phyloP scores from a whole-genome alignment of 306 rosid genomes.

The Arachis stenosperma region DNA sequence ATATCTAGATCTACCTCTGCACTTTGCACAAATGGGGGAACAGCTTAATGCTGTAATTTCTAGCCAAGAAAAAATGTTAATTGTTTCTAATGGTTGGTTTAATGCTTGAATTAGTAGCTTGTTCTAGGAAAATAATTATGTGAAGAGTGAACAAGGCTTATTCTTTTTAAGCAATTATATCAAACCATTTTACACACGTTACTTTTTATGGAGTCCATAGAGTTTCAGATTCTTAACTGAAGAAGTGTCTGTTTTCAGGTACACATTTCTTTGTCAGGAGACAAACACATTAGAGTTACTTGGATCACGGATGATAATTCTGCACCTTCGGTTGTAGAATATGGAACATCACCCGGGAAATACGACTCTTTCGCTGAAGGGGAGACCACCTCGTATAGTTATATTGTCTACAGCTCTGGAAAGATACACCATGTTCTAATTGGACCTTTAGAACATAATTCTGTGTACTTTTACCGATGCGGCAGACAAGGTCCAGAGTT shows the following conservation, averaged over 20 bases:
- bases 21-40: too few relatives aligned
- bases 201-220: conserved; percentile 7
- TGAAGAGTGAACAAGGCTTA: neutral
- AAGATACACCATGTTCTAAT: conserved; percentile 87
- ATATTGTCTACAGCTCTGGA: conserved; percentile 77
- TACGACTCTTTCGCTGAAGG: conserved; percentile 66
- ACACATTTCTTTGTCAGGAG: conserved; percentile 90
- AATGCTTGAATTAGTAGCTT: neutral
- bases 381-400: conserved; percentile 74
- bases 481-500: conserved; percentile 82
- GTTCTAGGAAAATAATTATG: conserved; percentile 17
- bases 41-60: too few relatives aligned
- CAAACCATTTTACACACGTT: conserved; percentile 17
- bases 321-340: conserved; percentile 77
- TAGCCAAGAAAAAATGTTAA: too few relatives aligned
- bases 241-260: conserved; percentile 58
- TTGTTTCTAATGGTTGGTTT: too few relatives aligned
- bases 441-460: conserved; percentile 76
- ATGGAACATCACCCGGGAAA: conserved; percentile 68
- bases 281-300: conserved; percentile 72
- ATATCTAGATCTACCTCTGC: neutral
- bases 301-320: conserved; percentile 72
- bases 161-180: neutral
- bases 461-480: conserved; percentile 76
- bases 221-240: conserved; percentile 25